A percentile compares a stretch with the other conserved stretches of the same genome.
phyloP scores from a whole-genome alignment of 2,329 filamentous ascomycete genomes.

The Capronia coronata region DNA sequence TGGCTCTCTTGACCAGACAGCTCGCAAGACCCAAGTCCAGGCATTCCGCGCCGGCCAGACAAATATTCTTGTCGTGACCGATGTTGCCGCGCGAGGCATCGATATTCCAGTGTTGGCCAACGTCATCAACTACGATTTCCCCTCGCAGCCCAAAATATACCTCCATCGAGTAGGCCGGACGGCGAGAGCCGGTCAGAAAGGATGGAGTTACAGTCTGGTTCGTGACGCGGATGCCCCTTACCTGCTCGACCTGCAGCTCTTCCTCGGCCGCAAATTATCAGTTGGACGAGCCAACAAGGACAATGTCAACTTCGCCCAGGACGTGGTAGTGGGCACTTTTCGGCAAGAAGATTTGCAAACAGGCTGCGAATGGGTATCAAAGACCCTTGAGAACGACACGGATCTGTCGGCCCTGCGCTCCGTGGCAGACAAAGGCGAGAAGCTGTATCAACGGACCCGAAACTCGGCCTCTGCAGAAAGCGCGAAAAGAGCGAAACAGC shows the following conservation, averaged over 20 bases:
- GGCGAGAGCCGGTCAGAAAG: conserved; percentile 82
- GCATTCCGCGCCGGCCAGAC: conserved; percentile 78
- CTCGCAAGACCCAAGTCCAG: conserved; percentile 84
- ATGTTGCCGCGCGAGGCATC: conserved; percentile 93
- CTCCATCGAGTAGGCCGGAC: conserved; percentile 95
- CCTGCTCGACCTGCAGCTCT: conserved; percentile 86
- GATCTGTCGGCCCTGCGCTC: conserved; percentile 65
- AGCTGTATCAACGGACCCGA: conserved; percentile 80
- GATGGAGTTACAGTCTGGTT: conserved; percentile 93
- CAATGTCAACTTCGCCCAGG: conserved; percentile 65
- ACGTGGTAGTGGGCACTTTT: conserved; percentile 75
- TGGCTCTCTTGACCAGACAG: conserved; percentile 87
- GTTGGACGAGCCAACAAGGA: conserved; percentile 60
- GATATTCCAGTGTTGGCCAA: conserved; percentile 95
- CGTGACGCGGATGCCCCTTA: conserved; percentile 85
- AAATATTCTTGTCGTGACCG: conserved; percentile 90
- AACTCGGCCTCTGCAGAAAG: conserved; percentile 87
- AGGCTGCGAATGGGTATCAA: conserved; percentile 75
- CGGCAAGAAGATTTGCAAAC: conserved; percentile 66
- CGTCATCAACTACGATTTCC: conserved; percentile 98
- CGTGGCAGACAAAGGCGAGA: conserved; percentile 83
- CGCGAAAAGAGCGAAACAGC: conserved; percentile 74
- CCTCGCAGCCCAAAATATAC: conserved; percentile 92
- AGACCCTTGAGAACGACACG: conserved; percentile 64
- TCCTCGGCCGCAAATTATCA: conserved; percentile 76